A percentile compares a stretch with the other conserved stretches of the same genome.
phyloP scores from a whole-genome alignment of 345 rosid genomes.

The Zanthoxylum bungeanum region DNA sequence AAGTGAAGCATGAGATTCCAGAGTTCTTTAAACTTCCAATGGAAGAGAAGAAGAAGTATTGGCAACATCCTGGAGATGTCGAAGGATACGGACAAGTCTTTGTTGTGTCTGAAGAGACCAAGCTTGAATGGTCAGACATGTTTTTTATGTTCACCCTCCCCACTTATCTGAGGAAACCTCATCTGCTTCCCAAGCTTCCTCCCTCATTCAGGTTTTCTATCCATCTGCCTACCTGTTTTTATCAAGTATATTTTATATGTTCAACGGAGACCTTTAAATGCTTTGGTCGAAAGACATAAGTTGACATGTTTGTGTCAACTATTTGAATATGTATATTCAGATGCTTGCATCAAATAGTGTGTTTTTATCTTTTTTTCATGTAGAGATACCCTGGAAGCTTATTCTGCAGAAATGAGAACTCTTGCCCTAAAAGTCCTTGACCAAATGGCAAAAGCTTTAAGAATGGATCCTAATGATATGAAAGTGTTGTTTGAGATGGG shows the following conservation, averaged over 20 bases:
- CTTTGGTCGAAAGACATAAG: too few relatives aligned
- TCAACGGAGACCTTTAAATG: too few relatives aligned
- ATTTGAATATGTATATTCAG: too few relatives aligned
- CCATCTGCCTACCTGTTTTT: background rate
- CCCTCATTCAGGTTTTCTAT: constrained; percentile 19
- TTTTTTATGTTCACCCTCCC: constrained; percentile 25
- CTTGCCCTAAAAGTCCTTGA: background rate
- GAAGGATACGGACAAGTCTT: constrained; percentile 36
- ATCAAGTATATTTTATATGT: too few relatives aligned
- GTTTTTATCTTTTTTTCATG: background rate
- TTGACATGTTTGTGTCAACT: too few relatives aligned
- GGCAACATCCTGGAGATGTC: constrained; percentile 25
- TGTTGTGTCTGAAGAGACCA: constrained; percentile 28
- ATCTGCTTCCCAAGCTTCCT: constrained; percentile 28
- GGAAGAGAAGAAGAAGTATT: constrained; percentile 27
- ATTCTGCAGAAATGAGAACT: background rate
- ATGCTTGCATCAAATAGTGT: too few relatives aligned
- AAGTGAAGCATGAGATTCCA: constrained; percentile 21
- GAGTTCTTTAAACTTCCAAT: constrained; percentile 21
- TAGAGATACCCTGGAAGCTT: background rate
- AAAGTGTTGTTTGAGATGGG: constrained; percentile 16
- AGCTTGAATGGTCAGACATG: constrained; percentile 31
- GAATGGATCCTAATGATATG: constrained; percentile 12
- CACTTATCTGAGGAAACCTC: constrained; percentile 19
- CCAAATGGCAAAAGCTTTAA: constrained; percentile 2